Base-by-base conservation (phyloP, 768 basidiomycete species). In the Steccherinum ochraceum region DNA sequence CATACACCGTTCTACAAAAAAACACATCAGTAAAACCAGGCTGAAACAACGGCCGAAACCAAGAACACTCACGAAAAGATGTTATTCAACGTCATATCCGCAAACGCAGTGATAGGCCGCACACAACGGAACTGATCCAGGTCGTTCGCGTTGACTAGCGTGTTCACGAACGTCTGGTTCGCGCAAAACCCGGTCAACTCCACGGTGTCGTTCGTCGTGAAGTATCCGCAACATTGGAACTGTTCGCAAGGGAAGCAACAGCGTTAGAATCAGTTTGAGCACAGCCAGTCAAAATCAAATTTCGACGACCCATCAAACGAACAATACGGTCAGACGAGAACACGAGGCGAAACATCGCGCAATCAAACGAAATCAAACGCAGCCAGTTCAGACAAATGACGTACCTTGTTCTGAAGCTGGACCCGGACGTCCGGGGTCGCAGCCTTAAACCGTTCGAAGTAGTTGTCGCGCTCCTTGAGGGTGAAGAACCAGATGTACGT, bases 221-320 rank as follows among this genome's bases (percentile, higher is more conserved):
- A 87, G 67, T 92, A 95, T 16, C 93, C 93, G 59, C 93, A 95
- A 69, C 93, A 94, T 50, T 69, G 64, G 58, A 91, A 74, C 91
- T 93, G 51, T 12, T 41, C 13, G 26, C 23, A 19, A 21, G 13
- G n/a, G 39, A 39, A 58, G 40, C 20, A 20, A 48, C 30, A 45
- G 51, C n/a, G 44, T 39, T 24, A 49, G 43, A 47, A 45, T n/a
- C 19, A 24, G 16, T 41, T 10, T n/a, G 27, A 39, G 40, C 11
- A 26, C 18, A 13, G 18, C 20, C 13, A n/a, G 11, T 20, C 19
- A 24, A 5, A 18, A 12, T 20, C 21, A 30, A 1, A 41, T 4
- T 20, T 20, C 23, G 20, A 39, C 11, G 12, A 46, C 19, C 20
- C 13, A 12, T 19, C 7, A 12, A 23, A 24, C 5, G 23, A 7